phyloP scores from a whole-genome alignment of 2,329 filamentous ascomycete species.

The Diaporthe sp. region DNA sequence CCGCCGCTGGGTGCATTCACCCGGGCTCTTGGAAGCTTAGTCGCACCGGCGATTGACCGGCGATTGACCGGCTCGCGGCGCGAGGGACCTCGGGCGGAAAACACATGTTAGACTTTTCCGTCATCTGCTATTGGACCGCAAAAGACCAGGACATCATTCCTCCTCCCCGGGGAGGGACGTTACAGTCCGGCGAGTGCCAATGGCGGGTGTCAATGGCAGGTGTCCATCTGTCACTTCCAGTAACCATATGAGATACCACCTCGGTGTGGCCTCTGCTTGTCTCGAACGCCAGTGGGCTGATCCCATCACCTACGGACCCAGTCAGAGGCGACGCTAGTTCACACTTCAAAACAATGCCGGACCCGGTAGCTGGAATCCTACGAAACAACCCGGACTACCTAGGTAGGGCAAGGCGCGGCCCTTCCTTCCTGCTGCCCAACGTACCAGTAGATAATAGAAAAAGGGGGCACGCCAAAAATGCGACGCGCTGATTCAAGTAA shows the following conservation, averaged over 20 bases:
- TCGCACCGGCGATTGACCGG: background rate
- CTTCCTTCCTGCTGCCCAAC: background rate
- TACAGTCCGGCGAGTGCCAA: background rate
- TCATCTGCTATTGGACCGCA: background rate
- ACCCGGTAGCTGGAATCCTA: slow-evolving; percentile 3
- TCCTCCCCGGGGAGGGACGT: background rate
- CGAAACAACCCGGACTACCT: background rate
- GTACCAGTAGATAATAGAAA: background rate
- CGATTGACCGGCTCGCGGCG: background rate
- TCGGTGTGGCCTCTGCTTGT: background rate
- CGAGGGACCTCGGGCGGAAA: background rate
- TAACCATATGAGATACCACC: background rate
- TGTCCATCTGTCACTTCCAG: background rate
- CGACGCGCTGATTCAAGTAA: slow-evolving; percentile 26
- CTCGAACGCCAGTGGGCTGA: background rate
- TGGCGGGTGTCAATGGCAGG: background rate
- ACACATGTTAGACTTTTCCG: background rate
- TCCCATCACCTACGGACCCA: background rate
- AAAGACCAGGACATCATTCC: background rate
- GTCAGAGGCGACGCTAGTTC: background rate
- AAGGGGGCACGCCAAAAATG: background rate
- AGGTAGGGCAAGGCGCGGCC: background rate
- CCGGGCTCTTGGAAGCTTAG: background rate
- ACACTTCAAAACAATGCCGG: slow-evolving; percentile 4
- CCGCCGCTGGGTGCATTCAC: slow-evolving; percentile 6